Evolutionary conservation across 768 basidiomycete genomes (phyloP).

Genomic region (Rhizopogon salebrosus): DNA sequence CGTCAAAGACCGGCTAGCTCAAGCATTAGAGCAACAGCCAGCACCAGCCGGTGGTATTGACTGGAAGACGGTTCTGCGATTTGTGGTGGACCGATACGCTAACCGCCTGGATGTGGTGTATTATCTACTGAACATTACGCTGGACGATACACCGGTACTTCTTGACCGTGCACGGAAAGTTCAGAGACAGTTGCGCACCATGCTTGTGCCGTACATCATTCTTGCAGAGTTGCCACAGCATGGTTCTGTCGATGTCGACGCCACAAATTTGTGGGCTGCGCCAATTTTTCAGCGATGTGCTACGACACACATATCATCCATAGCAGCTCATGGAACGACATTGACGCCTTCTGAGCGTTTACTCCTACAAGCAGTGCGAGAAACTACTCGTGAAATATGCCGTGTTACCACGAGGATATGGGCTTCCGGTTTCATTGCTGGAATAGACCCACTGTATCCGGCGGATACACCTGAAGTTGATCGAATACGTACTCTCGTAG

Average conservation of each 20-base stretch:
- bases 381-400: constrained; percentile 14
- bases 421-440: constrained; percentile 11
- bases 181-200: constrained; percentile 15
- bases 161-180: constrained; percentile 3
- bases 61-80: constrained; percentile 34
- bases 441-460: neutral
- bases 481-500: neutral
- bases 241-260: neutral
- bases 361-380: constrained; percentile 8
- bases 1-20: constrained; percentile 4
- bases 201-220: constrained; percentile 10
- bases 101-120: constrained; percentile 38
- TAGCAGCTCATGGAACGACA: neutral
- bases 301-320: constrained; percentile 6
- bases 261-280: constrained; percentile 3
- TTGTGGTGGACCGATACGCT: constrained; percentile 35
- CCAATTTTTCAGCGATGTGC: constrained; percentile 9
- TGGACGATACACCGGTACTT: constrained; percentile 9
- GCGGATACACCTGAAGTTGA: constrained; percentile 1
- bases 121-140: constrained; percentile 26
- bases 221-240: neutral
- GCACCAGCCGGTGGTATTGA: constrained; percentile 30
- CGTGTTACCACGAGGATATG: constrained; percentile 14
- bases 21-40: neutral
- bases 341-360: constrained; percentile 10